Percentiles rank a stretch among this genome's conserved stretches.
Conservation (phyloP, 164 flowering plant species). For the Tinospora cordifolia region DNA sequence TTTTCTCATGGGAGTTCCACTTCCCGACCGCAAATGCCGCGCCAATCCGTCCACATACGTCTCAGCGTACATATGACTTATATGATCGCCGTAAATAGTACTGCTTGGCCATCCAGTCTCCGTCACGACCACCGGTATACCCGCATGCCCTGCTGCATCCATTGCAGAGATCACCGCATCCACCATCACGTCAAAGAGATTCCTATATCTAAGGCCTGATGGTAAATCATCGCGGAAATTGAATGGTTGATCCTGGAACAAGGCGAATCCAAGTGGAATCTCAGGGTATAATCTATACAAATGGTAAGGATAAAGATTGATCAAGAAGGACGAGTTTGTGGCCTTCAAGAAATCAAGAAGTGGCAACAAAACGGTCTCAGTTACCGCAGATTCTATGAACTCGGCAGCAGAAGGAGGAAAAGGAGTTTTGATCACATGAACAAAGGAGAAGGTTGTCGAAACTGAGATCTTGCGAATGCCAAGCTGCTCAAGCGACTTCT, state of each 20-base stretch:
- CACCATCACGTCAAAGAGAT: slow-evolving; percentile 75
- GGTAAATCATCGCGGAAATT: slow-evolving; percentile 53
- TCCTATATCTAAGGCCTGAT: slow-evolving; percentile 67
- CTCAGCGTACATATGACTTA: slow-evolving; percentile 37
- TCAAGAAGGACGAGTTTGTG: slow-evolving; percentile 61
- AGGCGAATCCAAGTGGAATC: slow-evolving; percentile 61
- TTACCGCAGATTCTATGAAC: slow-evolving; percentile 35
- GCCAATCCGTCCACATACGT: slow-evolving; percentile 55
- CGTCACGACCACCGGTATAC: slow-evolving; percentile 54
- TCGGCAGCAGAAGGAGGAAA: slow-evolving; percentile 72
- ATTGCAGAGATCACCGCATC: slow-evolving; percentile 54
- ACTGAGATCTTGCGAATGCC: slow-evolving; percentile 54
- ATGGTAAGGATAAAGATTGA: slow-evolving; percentile 63
- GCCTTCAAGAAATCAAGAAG: slow-evolving; percentile 49
- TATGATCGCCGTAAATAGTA: slow-evolving; percentile 33
- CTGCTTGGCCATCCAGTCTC: slow-evolving; percentile 92
- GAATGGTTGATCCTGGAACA: slow-evolving; percentile 56
- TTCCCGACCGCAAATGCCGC: slow-evolving; percentile 44
- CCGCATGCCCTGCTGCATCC: slow-evolving; percentile 57
- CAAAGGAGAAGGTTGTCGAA: slow-evolving; percentile 69
- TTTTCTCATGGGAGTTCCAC: slow-evolving; percentile 61
- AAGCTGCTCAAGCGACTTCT: slow-evolving; percentile 37
- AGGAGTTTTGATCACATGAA: slow-evolving; percentile 34
- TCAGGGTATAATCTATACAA: slow-evolving; percentile 37
- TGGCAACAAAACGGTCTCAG: slow-evolving; percentile 34